Base-by-base conservation (phyloP, 176 grass and related monocot species). In the Neostapfia colusana region DNA sequence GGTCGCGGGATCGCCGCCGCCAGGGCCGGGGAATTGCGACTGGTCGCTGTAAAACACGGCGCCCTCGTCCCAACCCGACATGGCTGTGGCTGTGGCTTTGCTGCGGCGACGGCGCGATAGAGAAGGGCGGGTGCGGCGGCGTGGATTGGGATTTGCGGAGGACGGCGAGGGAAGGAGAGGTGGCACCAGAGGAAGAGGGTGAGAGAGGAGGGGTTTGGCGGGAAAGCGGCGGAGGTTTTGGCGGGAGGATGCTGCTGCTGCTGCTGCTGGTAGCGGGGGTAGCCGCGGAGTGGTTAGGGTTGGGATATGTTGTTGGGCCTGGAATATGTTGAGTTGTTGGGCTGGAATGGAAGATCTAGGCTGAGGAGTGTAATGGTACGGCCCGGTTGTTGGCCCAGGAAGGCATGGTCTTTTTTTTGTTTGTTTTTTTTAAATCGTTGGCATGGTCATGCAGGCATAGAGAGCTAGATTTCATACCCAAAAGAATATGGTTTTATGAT, bases 1-100 rank as follows among this genome's bases (percentile, higher is more conserved):
- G 39, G 85, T 84, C 60, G 84, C 45, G 69, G 88, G 85, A 74
- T 89, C 95, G 81, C 84, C 89, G 46, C 86, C 81, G n/a, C n/a
- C n/a, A 16, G 65, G 73, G 17, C 71, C 89, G 6, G 91, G 91
- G 65, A 94, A 98, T 74, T 98, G 91, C 35, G 95, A 91, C 89
- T 98, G 95, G 70, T 98, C 95, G 61, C 95, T 98, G 87, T 94
- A 98, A 80, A 92, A 98, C 49, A 98, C 95, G 64, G 95, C 95
- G 26, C 95, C 91, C 86, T 98, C 95, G 65, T 98, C 95, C 95
- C 95, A 98, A 6, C 91, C 95, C 45, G 95, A 98, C 95, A 98
- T 98, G 70, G 63, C 36, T 8, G 65, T 18, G 40, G 40, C 40
- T 49, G 15, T 49, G 46, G 46, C 1, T 12, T 2, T 15, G 45